A percentile compares a stretch with the other conserved stretches of the same genome.
Conservation (phyloP, 345 rosid genomes). For the Citrus reticulata region DNA sequence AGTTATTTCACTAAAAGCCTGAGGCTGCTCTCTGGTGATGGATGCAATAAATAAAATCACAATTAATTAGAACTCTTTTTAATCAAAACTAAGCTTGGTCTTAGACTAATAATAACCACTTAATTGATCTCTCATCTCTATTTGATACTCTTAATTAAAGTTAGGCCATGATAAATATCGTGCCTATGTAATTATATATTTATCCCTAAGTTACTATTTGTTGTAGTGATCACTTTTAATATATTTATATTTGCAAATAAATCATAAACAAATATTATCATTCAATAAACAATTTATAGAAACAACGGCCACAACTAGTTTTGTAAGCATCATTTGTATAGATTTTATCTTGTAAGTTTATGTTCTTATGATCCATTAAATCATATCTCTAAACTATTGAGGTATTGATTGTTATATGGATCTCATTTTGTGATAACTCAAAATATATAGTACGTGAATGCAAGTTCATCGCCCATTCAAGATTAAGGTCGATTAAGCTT, state of each 20-base stretch:
- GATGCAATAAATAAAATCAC: not conserved
- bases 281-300: not conserved
- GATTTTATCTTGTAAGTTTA: not conserved
- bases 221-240: not conserved
- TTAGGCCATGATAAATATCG: not conserved
- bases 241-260: not conserved
- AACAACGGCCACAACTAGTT: not conserved
- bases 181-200: not conserved
- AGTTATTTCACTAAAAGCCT: no score
- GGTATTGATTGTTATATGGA: not conserved
- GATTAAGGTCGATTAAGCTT: no score
- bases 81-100: not conserved
- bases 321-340: not conserved
- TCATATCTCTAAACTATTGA: not conserved
- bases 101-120: not conserved
- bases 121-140: not conserved
- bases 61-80: not conserved
- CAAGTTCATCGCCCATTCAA: no score
- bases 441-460: not conserved
- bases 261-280: not conserved
- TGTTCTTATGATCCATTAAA: not conserved
- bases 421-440: not conserved
- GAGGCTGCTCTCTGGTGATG: not conserved
- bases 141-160: not conserved
- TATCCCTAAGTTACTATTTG: not conserved